Conservation (phyloP, 352 stramenopile species). For the Phytophthora cactorum region DNA sequence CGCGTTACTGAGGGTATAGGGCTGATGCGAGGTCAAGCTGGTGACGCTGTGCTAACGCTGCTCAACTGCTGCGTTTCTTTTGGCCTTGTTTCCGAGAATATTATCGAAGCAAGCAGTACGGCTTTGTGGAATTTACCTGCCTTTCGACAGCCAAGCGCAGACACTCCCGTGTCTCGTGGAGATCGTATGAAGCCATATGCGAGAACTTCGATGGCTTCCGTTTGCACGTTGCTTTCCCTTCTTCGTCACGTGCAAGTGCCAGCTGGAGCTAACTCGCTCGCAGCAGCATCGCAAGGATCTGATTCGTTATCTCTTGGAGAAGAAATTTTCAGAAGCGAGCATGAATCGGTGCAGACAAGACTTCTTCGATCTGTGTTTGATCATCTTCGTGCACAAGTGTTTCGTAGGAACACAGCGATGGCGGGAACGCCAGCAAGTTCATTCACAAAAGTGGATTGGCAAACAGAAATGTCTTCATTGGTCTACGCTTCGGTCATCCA, state of each 20-base stretch:
- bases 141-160: conserved; percentile 39
- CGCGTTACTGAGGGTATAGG: conserved; percentile 53
- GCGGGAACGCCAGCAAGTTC: conserved; percentile 19
- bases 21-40: conserved; percentile 47
- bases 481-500: conserved; percentile 46
- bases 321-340: conserved; percentile 17
- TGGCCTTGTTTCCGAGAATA: conserved; percentile 40
- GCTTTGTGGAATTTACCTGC: conserved; percentile 56
- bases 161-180: conserved; percentile 29
- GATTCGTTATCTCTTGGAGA: conserved; percentile 5
- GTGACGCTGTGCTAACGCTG: conserved; percentile 57
- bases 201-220: conserved; percentile 42
- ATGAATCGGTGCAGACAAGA: conserved; percentile 30
- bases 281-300: conserved; percentile 6
- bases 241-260: conserved; percentile 40
- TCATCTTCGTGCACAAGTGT: conserved; percentile 42
- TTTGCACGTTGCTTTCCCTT: conserved; percentile 38
- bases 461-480: conserved; percentile 41
- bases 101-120: conserved; percentile 38
- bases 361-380: conserved; percentile 48
- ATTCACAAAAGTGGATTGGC: conserved; percentile 41
- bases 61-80: conserved; percentile 57
- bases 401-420: conserved; percentile 18
- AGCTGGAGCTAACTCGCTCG: background rate
- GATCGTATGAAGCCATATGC: conserved; percentile 36